Conservation (phyloP, 208 protist species). For the Naegleria lovaniensis region DNA sequence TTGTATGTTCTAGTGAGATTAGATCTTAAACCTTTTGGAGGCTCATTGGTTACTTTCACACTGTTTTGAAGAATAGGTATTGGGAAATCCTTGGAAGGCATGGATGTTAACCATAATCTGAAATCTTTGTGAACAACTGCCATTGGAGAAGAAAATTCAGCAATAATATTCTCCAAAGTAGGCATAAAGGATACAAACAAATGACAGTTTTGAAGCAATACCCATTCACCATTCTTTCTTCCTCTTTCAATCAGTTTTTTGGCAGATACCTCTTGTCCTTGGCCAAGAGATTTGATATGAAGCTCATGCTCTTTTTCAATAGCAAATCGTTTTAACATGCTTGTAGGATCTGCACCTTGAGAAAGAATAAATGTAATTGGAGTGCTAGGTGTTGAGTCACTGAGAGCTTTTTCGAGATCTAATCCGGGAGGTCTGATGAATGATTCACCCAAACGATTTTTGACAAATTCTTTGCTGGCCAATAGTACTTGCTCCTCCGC, state of each 20-base stretch:
- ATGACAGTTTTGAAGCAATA: conserved; percentile 93
- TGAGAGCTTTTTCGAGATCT: conserved; percentile 69
- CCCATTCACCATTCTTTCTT: conserved; percentile 78
- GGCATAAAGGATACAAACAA: conserved; percentile 91
- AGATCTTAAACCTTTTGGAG: conserved; percentile 85
- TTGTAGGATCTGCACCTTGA: conserved; percentile 88
- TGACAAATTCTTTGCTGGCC: conserved; percentile 73
- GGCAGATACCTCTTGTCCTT: conserved; percentile 92
- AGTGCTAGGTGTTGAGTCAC: conserved; percentile 68
- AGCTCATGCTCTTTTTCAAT: conserved; percentile 58
- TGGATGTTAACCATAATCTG: conserved; percentile 95
- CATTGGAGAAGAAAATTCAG: conserved; percentile 47
- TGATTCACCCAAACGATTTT: conserved; percentile 68
- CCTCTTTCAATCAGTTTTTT: conserved; percentile 82
- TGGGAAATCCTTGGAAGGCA: conserved; percentile 93
- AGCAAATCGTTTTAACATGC: conserved; percentile 80
- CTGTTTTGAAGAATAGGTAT: conserved; percentile 91
- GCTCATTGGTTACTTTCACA: conserved; percentile 96
- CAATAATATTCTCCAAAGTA: conserved; percentile 80
- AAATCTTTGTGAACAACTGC: conserved; percentile 73
- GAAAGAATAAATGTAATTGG: conserved; percentile 96
- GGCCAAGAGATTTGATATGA: conserved; percentile 88
- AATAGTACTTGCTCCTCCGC: conserved; percentile 88
- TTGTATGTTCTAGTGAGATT: conserved; percentile 91
- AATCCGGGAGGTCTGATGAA: conserved; percentile 88